Conservation (phyloP, 2,329 filamentous ascomycete species). For the Lasiodiplodia theobromae region DNA sequence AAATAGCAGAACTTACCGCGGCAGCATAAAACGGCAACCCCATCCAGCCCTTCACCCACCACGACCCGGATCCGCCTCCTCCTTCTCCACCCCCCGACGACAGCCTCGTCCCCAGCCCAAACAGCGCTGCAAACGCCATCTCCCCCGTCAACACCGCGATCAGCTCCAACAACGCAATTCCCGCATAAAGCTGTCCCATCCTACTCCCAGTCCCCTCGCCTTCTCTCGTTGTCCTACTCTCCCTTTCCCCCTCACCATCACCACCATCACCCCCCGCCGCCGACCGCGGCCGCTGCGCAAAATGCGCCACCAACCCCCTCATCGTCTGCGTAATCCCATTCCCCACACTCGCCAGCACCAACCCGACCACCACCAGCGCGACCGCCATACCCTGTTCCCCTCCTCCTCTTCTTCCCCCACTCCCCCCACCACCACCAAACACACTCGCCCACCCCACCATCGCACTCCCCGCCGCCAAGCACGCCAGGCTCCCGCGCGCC, state of each 20-base stretch:
- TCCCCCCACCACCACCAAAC: not conserved
- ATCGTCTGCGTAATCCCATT: constrained; percentile 28
- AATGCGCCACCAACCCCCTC: constrained; percentile 25
- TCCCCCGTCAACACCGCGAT: constrained; percentile 16
- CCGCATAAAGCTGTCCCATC: constrained; percentile 16
- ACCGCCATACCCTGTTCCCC: not conserved
- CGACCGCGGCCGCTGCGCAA: no score
- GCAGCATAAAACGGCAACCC: constrained; percentile 27
- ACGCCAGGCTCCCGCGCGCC: not conserved
- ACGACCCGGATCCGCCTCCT: not conserved
- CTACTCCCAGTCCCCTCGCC: not conserved
- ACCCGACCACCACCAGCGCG: not conserved
- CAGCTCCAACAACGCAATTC: constrained; percentile 22
- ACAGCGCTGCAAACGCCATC: constrained; percentile 23
- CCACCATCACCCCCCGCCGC: no score
- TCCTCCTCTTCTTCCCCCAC: not conserved
- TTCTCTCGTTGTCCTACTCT: no score
- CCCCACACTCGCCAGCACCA: constrained; percentile 4
- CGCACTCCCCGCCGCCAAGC: constrained; percentile 11
- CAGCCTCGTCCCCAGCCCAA: constrained; percentile 7
- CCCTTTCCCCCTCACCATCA: no score
- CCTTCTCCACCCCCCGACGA: not conserved
- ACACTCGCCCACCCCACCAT: constrained; percentile 3
- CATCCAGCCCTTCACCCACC: constrained; percentile 8
- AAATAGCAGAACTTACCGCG: constrained; percentile 8